Base-by-base conservation (phyloP, 352 stramenopile species). In the Phytopythium oedochilum region DNA sequence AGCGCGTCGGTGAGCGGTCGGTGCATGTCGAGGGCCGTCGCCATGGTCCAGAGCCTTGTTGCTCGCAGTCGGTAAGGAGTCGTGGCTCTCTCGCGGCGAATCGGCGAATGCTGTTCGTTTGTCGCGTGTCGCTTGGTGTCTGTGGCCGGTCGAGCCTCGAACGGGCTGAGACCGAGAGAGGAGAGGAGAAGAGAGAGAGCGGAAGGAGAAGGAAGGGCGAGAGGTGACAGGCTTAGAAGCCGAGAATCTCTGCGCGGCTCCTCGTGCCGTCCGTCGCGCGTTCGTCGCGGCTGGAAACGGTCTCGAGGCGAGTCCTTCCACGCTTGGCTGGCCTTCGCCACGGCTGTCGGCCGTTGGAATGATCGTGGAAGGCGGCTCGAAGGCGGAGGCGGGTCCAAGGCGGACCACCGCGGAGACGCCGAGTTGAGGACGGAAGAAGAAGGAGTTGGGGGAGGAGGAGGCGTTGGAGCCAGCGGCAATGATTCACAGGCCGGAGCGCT, bases 341-440 rank as follows among this genome's bases (percentile, higher is more conserved):
- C n/a, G n/a, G n/a, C n/a, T n/a, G n/a, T n/a, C n/a, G n/a, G 32
- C 5, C 7, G 2, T 14, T 36, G 7, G 26, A 50, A 50, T 17
- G 44, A 17, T 12, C 44, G 44, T 10, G 25, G 42, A 48, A 48
- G 22, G 10, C 10, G 23, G 6, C 22, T 18, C 15, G 17, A 20
- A 48, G 25, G 42, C 22, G 42, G 11, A n/a, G n/a, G n/a, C n/a
- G n/a, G n/a, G n/a, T n/a, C n/a, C n/a, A n/a, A n/a, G n/a, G n/a
- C 15, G 12, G 36, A 42, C 7, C 12, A 11, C 12, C n/a, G 42
- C 38, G 38, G 38, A 44, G 38, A 44, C 38, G 38, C 25, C n/a
- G 38, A 44, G n/a, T 44, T 44, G 38, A 44, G n/a, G 38, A n/a
- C n/a, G n/a, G n/a, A n/a, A n/a, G n/a, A n/a, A 44, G 38, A 14